phyloP scores from a whole-genome alignment of 2,329 filamentous ascomycete genomes.

The Coniochaeta ligniaria region DNA sequence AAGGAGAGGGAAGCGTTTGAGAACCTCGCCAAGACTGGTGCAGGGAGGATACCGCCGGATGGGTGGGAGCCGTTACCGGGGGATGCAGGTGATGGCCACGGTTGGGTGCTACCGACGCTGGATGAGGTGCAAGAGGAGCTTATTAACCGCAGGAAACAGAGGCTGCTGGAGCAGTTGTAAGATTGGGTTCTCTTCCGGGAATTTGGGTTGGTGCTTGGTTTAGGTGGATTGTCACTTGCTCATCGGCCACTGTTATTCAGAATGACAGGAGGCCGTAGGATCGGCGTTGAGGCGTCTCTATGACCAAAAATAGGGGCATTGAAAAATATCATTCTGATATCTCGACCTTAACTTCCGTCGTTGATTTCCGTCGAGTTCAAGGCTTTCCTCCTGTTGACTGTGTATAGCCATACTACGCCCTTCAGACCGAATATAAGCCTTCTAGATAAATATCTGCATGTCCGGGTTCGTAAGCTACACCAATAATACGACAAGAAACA shows the following conservation, averaged over 20 bases:
- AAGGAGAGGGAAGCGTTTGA: constrained; percentile 80
- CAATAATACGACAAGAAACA: neutral
- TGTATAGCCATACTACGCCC: neutral
- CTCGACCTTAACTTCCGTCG: neutral
- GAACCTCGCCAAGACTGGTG: constrained; percentile 51
- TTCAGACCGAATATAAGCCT: neutral
- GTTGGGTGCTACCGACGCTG: constrained; percentile 76
- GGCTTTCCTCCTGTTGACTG: neutral
- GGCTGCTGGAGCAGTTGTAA: constrained; percentile 73
- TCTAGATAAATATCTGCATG: neutral
- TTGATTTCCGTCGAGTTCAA: neutral
- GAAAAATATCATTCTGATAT: neutral
- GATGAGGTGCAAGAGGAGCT: constrained; percentile 95
- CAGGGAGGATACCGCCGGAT: constrained; percentile 39
- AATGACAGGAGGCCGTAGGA: neutral
- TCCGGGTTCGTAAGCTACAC: neutral
- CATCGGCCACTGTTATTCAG: neutral
- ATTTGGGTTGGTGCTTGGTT: neutral
- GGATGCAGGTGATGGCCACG: constrained; percentile 73
- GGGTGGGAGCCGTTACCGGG: constrained; percentile 85
- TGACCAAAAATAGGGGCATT: neutral
- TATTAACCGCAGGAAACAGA: constrained; percentile 75
- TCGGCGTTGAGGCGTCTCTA: neutral
- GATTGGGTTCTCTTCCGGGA: neutral
- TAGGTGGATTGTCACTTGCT: neutral